These are phyloP conservation scores for Fusarium camptoceras DNA, from an alignment of 2,329 filamentous ascomycete species.

Conservation along the genomic window DNA sequence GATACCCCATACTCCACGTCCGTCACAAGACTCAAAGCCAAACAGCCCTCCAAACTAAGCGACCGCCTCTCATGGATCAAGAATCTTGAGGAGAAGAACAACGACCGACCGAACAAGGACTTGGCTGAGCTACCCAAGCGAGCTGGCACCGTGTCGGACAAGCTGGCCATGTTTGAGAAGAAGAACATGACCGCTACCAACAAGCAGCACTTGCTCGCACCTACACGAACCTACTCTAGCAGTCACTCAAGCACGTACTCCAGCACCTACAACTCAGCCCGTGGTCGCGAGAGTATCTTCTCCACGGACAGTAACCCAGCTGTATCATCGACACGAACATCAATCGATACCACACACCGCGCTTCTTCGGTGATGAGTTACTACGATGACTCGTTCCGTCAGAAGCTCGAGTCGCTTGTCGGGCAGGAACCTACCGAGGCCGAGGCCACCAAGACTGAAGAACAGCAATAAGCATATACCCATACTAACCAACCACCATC, in stretches of 20 bases:
- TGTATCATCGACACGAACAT: constrained; percentile 19
- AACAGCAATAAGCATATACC: background rate
- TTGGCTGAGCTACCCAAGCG: constrained; percentile 7
- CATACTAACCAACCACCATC: background rate
- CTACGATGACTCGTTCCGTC: constrained; percentile 28
- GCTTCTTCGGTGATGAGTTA: constrained; percentile 27
- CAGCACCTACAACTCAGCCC: constrained; percentile 1
- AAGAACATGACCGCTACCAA: constrained; percentile 8
- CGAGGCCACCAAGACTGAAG: background rate
- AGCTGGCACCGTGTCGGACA: constrained; percentile 25
- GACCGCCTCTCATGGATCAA: constrained; percentile 25
- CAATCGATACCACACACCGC: constrained; percentile 13
- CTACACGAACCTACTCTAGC: constrained; percentile 10
- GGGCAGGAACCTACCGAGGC: constrained; percentile 14
- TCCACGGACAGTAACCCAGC: constrained; percentile 8
- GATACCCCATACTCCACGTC: constrained; percentile 2
- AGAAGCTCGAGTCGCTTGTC: constrained; percentile 29
- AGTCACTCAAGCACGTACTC: constrained; percentile 8
- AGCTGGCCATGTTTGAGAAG: constrained; percentile 31
- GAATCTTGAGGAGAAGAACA: constrained; percentile 20
- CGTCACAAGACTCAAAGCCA: background rate
- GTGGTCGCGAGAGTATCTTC: constrained; percentile 20
- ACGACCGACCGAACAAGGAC: constrained; percentile 12
- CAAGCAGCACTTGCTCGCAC: background rate
- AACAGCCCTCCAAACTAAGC: constrained; percentile 13